A percentile compares a stretch with the other conserved stretches of the same genome.
Conservation (phyloP, 2,329 filamentous ascomycete species). For the Lasiodiplodia sp. region DNA sequence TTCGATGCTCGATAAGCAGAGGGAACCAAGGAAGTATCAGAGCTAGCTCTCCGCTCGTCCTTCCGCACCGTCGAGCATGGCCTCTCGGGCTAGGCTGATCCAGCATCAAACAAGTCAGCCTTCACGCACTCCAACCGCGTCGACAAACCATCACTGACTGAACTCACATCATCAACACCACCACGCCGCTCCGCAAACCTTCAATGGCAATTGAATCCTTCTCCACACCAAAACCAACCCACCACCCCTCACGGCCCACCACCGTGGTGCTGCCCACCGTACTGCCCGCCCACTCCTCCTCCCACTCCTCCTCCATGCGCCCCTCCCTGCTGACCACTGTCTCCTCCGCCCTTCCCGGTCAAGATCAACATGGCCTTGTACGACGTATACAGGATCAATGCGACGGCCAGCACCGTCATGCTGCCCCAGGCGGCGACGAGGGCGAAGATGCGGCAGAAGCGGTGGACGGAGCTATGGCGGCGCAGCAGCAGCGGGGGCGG, state of each 20-base stretch:
- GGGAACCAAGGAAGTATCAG: neutral
- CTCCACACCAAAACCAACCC: too few species aligned
- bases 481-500: neutral
- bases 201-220: neutral
- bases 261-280: too few species aligned
- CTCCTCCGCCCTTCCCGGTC: neutral
- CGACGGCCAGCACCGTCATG: slow-evolving; percentile 15
- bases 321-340: neutral
- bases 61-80: neutral
- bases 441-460: slow-evolving; percentile 22
- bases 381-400: slow-evolving; percentile 5
- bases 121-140: neutral
- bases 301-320: neutral
- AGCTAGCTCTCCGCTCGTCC: neutral
- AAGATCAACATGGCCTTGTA: slow-evolving; percentile 6
- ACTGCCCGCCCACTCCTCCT: neutral
- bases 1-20: neutral
- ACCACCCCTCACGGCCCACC: neutral
- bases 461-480: neutral
- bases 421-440: slow-evolving; percentile 17
- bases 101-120: neutral
- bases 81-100: neutral
- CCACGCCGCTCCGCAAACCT: too few species aligned
- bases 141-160: neutral
- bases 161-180: too few species aligned